phyloP scores from a whole-genome alignment of 257 asterid genomes.

The Solanum arcanum region DNA sequence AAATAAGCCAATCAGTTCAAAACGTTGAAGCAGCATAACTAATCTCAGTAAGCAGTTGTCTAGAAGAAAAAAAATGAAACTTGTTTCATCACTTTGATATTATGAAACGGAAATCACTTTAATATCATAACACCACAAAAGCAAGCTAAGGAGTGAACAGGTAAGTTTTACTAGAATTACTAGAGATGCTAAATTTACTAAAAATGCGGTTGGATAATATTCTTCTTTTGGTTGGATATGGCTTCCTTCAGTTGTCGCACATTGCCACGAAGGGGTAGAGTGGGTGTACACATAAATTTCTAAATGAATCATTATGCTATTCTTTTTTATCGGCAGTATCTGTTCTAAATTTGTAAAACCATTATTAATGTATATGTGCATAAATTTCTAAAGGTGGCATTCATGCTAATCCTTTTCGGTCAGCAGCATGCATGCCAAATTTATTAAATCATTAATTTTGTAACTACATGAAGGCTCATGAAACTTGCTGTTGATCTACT shows the following conservation, averaged over 20 bases:
- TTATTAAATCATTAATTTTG: background rate
- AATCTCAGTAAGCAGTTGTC: background rate
- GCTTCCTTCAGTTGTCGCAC: background rate
- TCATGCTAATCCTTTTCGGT: background rate
- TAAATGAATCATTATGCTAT: background rate
- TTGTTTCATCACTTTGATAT: background rate
- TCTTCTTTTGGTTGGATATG: background rate
- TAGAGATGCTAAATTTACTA: background rate
- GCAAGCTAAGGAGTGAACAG: background rate
- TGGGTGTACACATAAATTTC: background rate
- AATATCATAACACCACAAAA: background rate
- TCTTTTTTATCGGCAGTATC: background rate
- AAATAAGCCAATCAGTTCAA: background rate
- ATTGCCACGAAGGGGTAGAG: background rate
- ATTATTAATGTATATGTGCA: background rate
- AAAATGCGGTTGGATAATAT: background rate
- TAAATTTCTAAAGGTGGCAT: background rate
- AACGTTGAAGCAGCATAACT: background rate
- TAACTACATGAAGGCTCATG: background rate
- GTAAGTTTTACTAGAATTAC: background rate
- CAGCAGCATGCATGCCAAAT: background rate
- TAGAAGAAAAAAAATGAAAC: background rate
- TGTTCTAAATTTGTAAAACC: background rate
- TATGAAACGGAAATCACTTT: background rate
- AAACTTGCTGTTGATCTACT: slow-evolving; percentile 18